A percentile compares a stretch with the other conserved stretches of the same genome.
These are phyloP conservation scores for Talaromyces sp. DNA, from an alignment of 2,329 filamentous ascomycete species.

Conservation along the genomic window DNA sequence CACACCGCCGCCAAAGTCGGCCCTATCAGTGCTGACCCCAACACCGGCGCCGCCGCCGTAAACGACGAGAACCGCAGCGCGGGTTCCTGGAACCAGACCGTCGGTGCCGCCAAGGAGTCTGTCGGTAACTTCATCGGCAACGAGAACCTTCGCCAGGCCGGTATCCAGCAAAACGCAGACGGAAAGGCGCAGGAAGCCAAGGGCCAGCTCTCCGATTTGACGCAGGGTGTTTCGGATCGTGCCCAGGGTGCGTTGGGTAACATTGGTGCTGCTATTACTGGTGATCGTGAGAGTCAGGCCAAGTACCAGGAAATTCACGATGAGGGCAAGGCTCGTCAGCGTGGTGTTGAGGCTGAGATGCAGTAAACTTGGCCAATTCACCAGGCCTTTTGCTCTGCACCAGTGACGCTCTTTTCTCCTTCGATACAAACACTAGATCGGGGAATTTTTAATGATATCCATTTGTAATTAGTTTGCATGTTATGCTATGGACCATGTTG, in stretches of 20 bases:
- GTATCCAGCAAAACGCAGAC: constrained; percentile 69
- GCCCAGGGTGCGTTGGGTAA: constrained; percentile 65
- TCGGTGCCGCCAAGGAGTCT: constrained; percentile 79
- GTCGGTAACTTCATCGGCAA: constrained; percentile 70
- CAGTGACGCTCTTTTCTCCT: background rate
- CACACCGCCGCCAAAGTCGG: constrained; percentile 71
- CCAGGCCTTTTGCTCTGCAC: background rate
- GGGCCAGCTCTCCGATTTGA: constrained; percentile 72
- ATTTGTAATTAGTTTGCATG: background rate
- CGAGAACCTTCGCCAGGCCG: constrained; percentile 67
- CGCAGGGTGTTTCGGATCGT: constrained; percentile 61
- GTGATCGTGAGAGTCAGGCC: constrained; percentile 59
- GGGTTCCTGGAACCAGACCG: constrained; percentile 80
- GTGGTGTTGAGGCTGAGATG: constrained; percentile 75
- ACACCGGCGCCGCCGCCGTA: constrained; percentile 62
- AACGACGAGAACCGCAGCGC: constrained; percentile 67
- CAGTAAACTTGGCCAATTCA: constrained; percentile 46
- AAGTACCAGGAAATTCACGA: constrained; percentile 68
- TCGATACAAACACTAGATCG: too few species aligned
- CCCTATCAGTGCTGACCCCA: constrained; percentile 58
- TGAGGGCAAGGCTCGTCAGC: constrained; percentile 74
- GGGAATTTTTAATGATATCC: background rate
- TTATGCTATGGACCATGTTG: background rate
- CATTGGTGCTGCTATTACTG: constrained; percentile 65
- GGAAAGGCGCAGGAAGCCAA: constrained; percentile 78